phyloP scores from a whole-genome alignment of 164 flowering plant genomes.

The Tetracentron sinense region DNA sequence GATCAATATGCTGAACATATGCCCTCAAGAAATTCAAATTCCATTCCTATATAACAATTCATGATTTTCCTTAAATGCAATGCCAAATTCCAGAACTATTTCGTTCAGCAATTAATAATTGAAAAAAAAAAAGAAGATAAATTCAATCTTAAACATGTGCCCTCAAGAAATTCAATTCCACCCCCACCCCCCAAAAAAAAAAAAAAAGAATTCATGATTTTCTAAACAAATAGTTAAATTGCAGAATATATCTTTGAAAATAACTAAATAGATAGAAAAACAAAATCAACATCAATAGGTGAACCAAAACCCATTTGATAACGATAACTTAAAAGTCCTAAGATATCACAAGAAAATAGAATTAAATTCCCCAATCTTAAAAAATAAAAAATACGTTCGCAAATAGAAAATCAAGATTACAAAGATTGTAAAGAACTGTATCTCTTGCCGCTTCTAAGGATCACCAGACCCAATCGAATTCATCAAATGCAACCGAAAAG shows the following conservation, averaged over 20 bases:
- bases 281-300: neutral
- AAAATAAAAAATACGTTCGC: neutral
- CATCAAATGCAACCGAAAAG: neutral
- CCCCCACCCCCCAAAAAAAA: no score
- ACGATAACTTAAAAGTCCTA: neutral
- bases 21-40: neutral
- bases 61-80: neutral
- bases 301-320: neutral
- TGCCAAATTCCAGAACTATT: neutral
- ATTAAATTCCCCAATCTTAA: neutral
- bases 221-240: neutral
- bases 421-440: slow-evolving; percentile 6
- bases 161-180: no score
- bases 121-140: no score
- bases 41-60: neutral
- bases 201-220: neutral
- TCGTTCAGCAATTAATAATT: no score
- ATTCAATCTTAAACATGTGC: no score
- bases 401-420: neutral
- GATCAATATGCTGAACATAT: neutral
- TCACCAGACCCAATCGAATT: neutral
- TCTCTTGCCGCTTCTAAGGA: slow-evolving; percentile 16
- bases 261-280: neutral
- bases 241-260: neutral
- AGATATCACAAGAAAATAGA: neutral